Evolutionary conservation across 495 filamentous ascomycete genomes (phyloP).

Genomic region (Echria macrotheca): DNA sequence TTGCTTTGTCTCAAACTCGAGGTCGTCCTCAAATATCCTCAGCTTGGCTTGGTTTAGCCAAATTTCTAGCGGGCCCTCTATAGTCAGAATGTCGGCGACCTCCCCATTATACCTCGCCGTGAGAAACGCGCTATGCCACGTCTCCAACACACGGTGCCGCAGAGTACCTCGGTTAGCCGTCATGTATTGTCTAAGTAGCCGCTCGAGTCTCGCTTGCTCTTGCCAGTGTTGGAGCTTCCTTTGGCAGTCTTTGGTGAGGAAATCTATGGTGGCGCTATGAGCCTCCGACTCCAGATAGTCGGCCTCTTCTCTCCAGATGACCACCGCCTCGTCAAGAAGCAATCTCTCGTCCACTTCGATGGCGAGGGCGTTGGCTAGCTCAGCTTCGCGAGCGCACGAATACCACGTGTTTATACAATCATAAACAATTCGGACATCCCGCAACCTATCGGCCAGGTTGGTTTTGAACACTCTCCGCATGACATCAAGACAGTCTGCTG

Average conservation of each 20-base stretch:
- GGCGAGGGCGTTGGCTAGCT: conserved; percentile 17
- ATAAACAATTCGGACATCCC: background rate
- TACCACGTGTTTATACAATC: conserved; percentile 16
- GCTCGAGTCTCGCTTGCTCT: conserved; percentile 20
- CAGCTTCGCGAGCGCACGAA: conserved; percentile 10
- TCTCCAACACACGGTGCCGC: conserved; percentile 8
- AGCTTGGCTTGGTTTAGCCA: conserved; percentile 26
- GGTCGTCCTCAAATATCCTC: conserved; percentile 9
- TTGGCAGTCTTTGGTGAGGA: conserved; percentile 10
- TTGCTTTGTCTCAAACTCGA: conserved; percentile 14
- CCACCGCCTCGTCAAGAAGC: conserved; percentile 24
- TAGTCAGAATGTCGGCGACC: conserved; percentile 17
- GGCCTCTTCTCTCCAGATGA: conserved; percentile 28
- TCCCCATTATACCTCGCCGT: background rate
- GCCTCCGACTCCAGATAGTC: conserved; percentile 17
- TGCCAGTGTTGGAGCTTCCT: conserved; percentile 20
- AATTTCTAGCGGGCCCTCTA: conserved; percentile 13
- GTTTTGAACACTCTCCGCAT: conserved; percentile 21
- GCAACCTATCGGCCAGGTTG: conserved; percentile 20
- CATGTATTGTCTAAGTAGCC: conserved; percentile 16
- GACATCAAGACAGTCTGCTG: conserved; percentile 6
- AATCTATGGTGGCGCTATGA: conserved; percentile 14
- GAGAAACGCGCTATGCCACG: conserved; percentile 10
- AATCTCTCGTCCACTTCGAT: conserved; percentile 23
- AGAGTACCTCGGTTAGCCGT: conserved; percentile 7